Evolutionary conservation across 2,329 filamentous ascomycete genomes (phyloP), one percentile per base, ranked within the genome.

Genomic region (Penicillium occitanis): DNA sequence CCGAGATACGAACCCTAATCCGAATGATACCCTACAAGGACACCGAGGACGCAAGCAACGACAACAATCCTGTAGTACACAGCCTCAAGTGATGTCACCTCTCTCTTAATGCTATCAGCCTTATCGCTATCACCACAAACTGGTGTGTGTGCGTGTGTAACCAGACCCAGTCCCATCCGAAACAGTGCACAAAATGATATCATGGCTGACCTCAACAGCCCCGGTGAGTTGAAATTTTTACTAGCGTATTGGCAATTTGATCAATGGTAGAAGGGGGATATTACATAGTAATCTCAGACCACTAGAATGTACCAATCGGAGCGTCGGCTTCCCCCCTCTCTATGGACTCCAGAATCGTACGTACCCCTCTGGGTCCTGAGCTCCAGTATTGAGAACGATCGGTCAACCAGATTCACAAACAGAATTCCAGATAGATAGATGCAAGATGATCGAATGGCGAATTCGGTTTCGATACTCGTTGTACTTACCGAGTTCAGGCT

Each of bases 81-180:
- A 33, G 50, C 50, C 50, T 53, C 50, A 33, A 33, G 50, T 53
- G 50, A 53, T 53, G 50, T 53, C 50, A 53, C 50, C 19, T 8
- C 17, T 19, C 42, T 19, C 40, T 44, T 44, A 7, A 42, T 42
- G 5, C 8, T 40, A 6, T 44, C 5, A n/a, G 5, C 6, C 25
- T n/a, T 33, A 51, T n/a, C 28, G 6, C 50, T 19, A 33, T 33
- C 7, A n/a, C 25, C 14, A n/a, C 7, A 53, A 33, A 33, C 14
- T 28, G 25, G 48, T 30, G 48, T 30, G 10, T 7, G 25, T 25
- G 25, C 25, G 25, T 25, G 48, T 14, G 48, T 7, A 51, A 51
- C 25, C 48, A 51, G 48, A 51, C 5, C 25, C 48, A 51, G 48
- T 28, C 25, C 5, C 48, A 8, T 51, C 25, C 17, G 35, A 37